Conservation (phyloP, 306 rosid genomes). For the Rosa chinensis region DNA sequence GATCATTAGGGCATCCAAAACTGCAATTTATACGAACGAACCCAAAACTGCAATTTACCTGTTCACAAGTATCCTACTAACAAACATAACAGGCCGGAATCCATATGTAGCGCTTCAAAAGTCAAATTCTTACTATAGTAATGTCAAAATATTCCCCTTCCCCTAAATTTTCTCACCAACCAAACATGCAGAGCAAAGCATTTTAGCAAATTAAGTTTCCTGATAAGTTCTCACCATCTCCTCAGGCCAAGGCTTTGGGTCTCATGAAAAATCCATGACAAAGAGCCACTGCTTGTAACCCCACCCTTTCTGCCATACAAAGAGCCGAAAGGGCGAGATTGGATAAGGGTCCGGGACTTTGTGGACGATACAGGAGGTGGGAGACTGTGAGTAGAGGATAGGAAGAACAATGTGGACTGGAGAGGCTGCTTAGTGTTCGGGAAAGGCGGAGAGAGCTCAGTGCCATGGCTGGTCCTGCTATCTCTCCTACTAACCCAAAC, state of each 20-base stretch:
- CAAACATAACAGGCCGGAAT: neutral
- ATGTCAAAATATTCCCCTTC: neutral
- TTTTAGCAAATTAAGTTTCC: slow-evolving; percentile 52
- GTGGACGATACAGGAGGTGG: slow-evolving; percentile 3
- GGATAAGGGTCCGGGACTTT: neutral
- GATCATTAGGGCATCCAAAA: too few species aligned
- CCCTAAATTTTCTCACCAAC: neutral
- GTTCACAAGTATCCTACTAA: neutral
- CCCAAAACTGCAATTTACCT: too few species aligned
- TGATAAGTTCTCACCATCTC: slow-evolving; percentile 59
- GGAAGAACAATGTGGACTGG: slow-evolving; percentile 29
- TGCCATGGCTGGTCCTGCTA: slow-evolving; percentile 47
- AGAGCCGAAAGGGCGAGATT: slow-evolving; percentile 40
- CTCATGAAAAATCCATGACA: slow-evolving; percentile 61
- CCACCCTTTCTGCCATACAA: slow-evolving; percentile 70
- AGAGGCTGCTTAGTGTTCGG: slow-evolving; percentile 36
- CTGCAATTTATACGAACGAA: too few species aligned
- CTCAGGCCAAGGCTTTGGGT: slow-evolving; percentile 47
- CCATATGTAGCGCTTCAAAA: neutral
- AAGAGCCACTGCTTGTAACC: slow-evolving; percentile 80
- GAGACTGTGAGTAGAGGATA: neutral
- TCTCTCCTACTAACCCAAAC: neutral
- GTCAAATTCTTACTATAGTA: neutral
- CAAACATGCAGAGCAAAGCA: neutral
- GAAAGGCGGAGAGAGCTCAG: slow-evolving; percentile 52